Conservation (phyloP, 2,329 filamentous ascomycete species). For the Tetracladium maxilliforme region DNA sequence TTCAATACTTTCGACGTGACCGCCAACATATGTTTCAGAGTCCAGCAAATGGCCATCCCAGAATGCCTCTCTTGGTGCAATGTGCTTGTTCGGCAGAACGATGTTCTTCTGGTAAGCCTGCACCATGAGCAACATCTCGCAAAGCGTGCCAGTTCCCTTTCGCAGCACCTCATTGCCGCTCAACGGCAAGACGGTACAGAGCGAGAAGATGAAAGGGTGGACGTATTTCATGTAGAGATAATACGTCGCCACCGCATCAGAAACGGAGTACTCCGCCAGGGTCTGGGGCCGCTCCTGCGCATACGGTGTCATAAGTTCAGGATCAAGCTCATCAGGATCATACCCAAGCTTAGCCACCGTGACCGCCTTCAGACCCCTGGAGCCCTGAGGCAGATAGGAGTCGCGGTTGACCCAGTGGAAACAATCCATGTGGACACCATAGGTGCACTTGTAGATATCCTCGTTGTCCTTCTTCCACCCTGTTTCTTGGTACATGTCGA, state of each 20-base stretch:
- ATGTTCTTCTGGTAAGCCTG: slow-evolving; percentile 89
- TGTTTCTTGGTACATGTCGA: slow-evolving; percentile 99
- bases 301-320: slow-evolving; percentile 91
- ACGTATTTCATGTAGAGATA: slow-evolving; percentile 99
- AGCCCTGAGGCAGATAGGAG: slow-evolving; percentile 93
- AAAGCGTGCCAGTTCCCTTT: slow-evolving; percentile 96
- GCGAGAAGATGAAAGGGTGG: slow-evolving; percentile 97
- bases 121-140: slow-evolving; percentile 98
- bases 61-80: slow-evolving; percentile 79
- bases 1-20: slow-evolving; percentile 98
- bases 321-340: slow-evolving; percentile 93
- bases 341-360: slow-evolving; percentile 97
- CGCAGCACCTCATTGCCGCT: slow-evolving; percentile 84
- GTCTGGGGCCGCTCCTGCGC: slow-evolving; percentile 85
- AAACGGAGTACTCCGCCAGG: slow-evolving; percentile 93
- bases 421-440: slow-evolving; percentile 97
- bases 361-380: slow-evolving; percentile 91
- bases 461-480: slow-evolving; percentile 92
- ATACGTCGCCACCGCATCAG: slow-evolving; percentile 95
- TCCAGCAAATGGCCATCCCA: slow-evolving; percentile 95
- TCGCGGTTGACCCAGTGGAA: slow-evolving; percentile 99
- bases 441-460: slow-evolving; percentile 90
- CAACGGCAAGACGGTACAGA: slow-evolving; percentile 91
- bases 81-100: slow-evolving; percentile 89
- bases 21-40: slow-evolving; percentile 94